These are phyloP conservation scores for Talaromyces atroroseus DNA, from an alignment of 2,329 filamentous ascomycete species.

Conservation along the genomic window DNA sequence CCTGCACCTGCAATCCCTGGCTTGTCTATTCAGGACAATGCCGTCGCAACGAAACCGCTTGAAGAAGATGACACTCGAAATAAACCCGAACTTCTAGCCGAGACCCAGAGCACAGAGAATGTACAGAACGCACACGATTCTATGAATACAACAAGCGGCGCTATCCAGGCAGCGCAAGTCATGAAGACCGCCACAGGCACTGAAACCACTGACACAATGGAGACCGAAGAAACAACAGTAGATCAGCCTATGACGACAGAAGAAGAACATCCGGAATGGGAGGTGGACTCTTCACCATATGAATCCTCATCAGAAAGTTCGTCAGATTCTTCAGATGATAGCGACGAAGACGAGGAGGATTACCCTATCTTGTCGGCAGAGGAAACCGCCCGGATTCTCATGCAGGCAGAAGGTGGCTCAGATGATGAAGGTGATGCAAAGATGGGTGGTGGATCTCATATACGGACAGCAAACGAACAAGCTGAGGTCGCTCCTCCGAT, in stretches of 20 bases:
- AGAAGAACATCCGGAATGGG: slow-evolving; percentile 69
- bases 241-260: slow-evolving; percentile 35
- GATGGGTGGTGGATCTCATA: slow-evolving; percentile 41
- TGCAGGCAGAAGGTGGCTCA: slow-evolving; percentile 73
- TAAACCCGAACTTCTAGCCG: not conserved
- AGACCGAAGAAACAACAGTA: slow-evolving; percentile 11
- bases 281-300: slow-evolving; percentile 71
- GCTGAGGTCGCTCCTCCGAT: slow-evolving; percentile 60
- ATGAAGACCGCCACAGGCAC: not conserved
- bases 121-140: not conserved
- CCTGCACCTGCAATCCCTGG: slow-evolving; percentile 30
- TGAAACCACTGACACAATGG: slow-evolving; percentile 1
- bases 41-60: not conserved
- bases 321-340: slow-evolving; percentile 59
- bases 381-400: slow-evolving; percentile 76
- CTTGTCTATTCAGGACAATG: slow-evolving; percentile 24
- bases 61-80: not conserved
- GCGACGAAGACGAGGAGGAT: slow-evolving; percentile 47
- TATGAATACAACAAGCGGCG: not conserved
- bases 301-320: slow-evolving; percentile 59
- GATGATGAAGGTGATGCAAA: slow-evolving; percentile 66
- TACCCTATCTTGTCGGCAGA: slow-evolving; percentile 73
- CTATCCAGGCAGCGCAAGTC: not conserved
- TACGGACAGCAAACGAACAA: slow-evolving; percentile 78
- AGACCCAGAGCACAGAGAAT: not conserved